These are phyloP conservation scores for Quercus phellos DNA, from an alignment of 331 rosid species.

Conservation along the genomic window DNA sequence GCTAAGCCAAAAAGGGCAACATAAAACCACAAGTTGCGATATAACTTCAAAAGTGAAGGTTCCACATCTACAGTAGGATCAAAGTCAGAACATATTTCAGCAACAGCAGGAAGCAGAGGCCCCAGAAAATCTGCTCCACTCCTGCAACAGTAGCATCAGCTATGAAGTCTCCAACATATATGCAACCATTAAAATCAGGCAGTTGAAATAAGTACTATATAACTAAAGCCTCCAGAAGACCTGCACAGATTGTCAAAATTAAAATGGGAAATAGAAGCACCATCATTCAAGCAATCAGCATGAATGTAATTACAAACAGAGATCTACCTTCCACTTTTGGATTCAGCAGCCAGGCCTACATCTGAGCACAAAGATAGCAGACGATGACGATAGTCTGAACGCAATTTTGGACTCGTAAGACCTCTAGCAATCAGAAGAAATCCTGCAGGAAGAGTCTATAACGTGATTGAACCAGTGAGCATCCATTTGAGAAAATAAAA, in stretches of 20 bases:
- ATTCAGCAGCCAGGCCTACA: slow-evolving; percentile 96
- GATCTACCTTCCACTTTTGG: slow-evolving; percentile 90
- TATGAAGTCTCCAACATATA: slow-evolving; percentile 24
- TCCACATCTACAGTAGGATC: slow-evolving; percentile 80
- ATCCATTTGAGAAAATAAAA: slow-evolving; percentile 39
- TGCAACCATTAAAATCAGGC: slow-evolving; percentile 13
- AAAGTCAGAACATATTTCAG: slow-evolving; percentile 93
- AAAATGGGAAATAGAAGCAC: not conserved
- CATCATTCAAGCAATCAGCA: slow-evolving; percentile 22
- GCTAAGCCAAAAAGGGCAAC: slow-evolving; percentile 96
- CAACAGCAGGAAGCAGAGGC: slow-evolving; percentile 96
- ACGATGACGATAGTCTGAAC: slow-evolving; percentile 88
- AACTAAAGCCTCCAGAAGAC: slow-evolving; percentile 19
- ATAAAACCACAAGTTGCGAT: slow-evolving; percentile 97
- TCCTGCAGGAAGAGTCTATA: slow-evolving; percentile 99
- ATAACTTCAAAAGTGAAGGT: slow-evolving; percentile 90
- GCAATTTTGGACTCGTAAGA: slow-evolving; percentile 58
- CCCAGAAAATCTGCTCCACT: slow-evolving; percentile 98
- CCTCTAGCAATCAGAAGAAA: slow-evolving; percentile 78
- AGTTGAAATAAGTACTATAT: slow-evolving; percentile 5
- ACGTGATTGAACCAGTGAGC: slow-evolving; percentile 89
- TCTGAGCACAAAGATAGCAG: slow-evolving; percentile 91
- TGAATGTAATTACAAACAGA: slow-evolving; percentile 1
- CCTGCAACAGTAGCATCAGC: slow-evolving; percentile 56
- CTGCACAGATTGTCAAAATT: slow-evolving; percentile 1